Conservation (phyloP, 768 basidiomycete genomes). For the Lentinula sp. region DNA sequence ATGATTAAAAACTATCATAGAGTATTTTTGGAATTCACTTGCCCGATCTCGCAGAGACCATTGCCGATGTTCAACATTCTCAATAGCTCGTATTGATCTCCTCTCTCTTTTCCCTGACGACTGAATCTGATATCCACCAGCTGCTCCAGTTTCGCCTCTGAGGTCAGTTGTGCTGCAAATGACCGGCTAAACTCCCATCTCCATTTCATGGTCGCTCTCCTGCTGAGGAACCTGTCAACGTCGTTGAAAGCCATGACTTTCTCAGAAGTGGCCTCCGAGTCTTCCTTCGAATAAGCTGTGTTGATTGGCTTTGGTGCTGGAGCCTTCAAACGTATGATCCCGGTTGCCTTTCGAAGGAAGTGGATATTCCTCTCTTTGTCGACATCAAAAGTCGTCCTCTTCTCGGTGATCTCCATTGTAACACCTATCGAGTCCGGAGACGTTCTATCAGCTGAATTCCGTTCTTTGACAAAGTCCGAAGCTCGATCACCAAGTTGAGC, state of each 20-base stretch:
- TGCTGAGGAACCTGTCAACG: background rate
- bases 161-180: background rate
- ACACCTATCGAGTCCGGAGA: background rate
- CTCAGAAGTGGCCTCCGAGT: background rate
- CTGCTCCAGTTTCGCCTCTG: background rate
- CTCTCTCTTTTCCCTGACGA: background rate
- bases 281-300: too few species aligned
- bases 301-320: background rate
- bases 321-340: background rate
- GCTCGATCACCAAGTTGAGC: background rate
- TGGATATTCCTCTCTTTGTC: background rate
- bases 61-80: background rate
- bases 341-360: background rate
- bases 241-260: background rate
- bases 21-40: too few species aligned
- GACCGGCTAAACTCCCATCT: background rate
- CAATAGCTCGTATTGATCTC: background rate
- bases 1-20: too few species aligned
- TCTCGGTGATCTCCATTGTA: background rate
- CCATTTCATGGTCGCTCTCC: background rate
- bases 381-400: background rate
- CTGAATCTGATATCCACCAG: background rate
- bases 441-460: background rate
- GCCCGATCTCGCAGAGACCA: background rate
- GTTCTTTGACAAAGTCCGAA: background rate